These are phyloP conservation scores for Lycium barbarum DNA, from an alignment of 257 asterid genomes.

Conservation along the genomic window DNA sequence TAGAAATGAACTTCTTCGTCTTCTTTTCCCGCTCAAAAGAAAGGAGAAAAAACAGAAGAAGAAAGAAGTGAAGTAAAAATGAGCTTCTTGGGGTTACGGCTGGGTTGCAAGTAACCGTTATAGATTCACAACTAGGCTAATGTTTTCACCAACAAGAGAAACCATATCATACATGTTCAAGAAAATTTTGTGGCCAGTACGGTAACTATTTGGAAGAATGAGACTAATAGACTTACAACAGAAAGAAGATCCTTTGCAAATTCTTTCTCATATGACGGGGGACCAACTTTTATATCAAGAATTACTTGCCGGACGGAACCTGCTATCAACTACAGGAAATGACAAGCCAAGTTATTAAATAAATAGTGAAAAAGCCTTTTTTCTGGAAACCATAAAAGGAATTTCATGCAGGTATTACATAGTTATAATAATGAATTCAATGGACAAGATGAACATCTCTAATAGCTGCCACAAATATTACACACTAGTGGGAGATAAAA, in stretches of 20 bases:
- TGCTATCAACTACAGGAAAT: slow-evolving; percentile 63
- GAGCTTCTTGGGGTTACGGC: not conserved
- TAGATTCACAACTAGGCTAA: not conserved
- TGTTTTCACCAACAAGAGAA: slow-evolving; percentile 25
- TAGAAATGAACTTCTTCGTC: not conserved
- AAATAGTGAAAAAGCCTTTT: slow-evolving; percentile 15
- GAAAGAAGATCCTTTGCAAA: slow-evolving; percentile 79
- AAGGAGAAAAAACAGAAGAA: not conserved
- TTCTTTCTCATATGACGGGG: slow-evolving; percentile 78
- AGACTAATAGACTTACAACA: slow-evolving; percentile 55
- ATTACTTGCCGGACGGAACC: slow-evolving; percentile 81
- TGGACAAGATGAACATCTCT: not conserved
- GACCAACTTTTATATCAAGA: slow-evolving; percentile 94
- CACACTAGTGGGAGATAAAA: slow-evolving; percentile 18
- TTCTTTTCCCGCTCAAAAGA: not conserved
- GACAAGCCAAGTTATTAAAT: slow-evolving; percentile 42
- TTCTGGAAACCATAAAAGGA: slow-evolving; percentile 25
- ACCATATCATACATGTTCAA: slow-evolving; percentile 3
- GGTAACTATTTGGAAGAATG: slow-evolving; percentile 18
- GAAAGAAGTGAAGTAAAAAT: not conserved
- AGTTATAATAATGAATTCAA: slow-evolving; percentile 26
- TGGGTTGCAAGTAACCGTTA: slow-evolving; percentile 9
- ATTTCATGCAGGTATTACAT: slow-evolving; percentile 2
- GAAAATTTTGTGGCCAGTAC: not conserved
- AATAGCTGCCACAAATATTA: not conserved